Evolutionary conservation across 2,329 filamentous ascomycete species (phyloP).

Genomic region (Aspergillus caelatus): DNA sequence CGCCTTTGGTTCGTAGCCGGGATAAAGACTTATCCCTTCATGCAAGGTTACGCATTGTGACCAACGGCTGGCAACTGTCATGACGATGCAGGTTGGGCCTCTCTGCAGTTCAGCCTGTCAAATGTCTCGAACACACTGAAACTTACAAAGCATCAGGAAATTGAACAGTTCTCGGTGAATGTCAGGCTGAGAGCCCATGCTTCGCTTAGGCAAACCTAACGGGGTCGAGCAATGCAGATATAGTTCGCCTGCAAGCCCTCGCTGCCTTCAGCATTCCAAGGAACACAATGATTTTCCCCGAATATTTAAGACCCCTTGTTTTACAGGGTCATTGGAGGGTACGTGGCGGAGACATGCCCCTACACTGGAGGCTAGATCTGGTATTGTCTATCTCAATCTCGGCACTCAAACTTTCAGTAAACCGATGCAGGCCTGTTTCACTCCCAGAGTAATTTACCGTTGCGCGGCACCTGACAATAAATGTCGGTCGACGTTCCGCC

Average conservation of each 20-base stretch:
- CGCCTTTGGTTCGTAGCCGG: too few species aligned
- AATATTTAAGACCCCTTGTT: neutral
- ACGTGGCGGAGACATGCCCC: neutral
- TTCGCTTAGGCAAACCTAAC: neutral
- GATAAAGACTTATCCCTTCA: too few species aligned
- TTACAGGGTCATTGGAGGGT: neutral
- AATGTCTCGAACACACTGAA: too few species aligned
- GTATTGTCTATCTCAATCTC: neutral
- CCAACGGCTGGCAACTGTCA: too few species aligned
- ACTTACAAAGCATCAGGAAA: too few species aligned
- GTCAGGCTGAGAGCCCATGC: neutral
- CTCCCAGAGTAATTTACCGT: neutral
- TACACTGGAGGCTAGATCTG: neutral
- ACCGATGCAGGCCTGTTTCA: neutral
- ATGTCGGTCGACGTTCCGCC: neutral
- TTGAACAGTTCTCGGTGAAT: too few species aligned
- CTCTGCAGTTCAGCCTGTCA: too few species aligned
- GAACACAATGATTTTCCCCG: neutral
- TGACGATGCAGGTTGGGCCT: too few species aligned
- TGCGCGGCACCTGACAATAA: neutral
- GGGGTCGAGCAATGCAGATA: neutral
- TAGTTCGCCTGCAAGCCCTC: constrained; percentile 1
- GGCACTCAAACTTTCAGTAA: too few species aligned
- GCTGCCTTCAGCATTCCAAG: constrained; percentile 8
- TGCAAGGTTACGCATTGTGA: too few species aligned